Base-by-base conservation (phyloP, 352 stramenopile species). In the Pseudoperonospora humuli region DNA sequence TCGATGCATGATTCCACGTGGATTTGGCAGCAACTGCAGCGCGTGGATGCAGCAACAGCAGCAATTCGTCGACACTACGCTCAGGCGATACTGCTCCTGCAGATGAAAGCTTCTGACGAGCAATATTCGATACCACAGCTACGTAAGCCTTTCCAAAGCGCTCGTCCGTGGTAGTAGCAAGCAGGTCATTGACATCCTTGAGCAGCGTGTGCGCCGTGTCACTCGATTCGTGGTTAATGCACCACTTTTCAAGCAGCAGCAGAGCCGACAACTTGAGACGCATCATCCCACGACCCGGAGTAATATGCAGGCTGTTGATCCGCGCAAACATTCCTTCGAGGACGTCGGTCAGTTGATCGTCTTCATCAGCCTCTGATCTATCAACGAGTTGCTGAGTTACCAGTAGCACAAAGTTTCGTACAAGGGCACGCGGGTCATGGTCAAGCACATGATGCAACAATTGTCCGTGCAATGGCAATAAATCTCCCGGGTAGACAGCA, bases 251-350 rank as follows among this genome's bases (percentile, higher is more conserved):
- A 26, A 68, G 53, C 7, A 70, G 24, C 8, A 59, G 34, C 15
- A 74, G 20, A 9, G 51, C 49, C 17, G 64, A 74, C n/a, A 74
- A 43, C 14, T 56, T 65, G 3, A 68, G 31, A 10, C 63, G 63
- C 33, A 49, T 41, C 7, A 35, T 29, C 18, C n/a, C 23, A 26
- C 34, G 26, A 18, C 19, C 5, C 20, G 36, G n/a, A 10, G 26
- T 21, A 25, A 20, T 19, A 13, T 31, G 13, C 0, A 10, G 18
- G 20, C n/a, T 40, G 14, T 11, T 7, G 7, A 54, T 7, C 2
- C 45, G 26, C 17, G 47, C 48, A 37, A 64, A 64, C 11, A 67
- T n/a, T 15, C 50, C 48, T 50, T 61, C 49, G n/a, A 72, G 18
- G 0, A 58, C 8, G 18, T 10, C 28, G 19, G 24, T 31, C 7